Base-by-base conservation (phyloP, 2,329 filamentous ascomycete genomes). In the Geosmithia putterillii region DNA sequence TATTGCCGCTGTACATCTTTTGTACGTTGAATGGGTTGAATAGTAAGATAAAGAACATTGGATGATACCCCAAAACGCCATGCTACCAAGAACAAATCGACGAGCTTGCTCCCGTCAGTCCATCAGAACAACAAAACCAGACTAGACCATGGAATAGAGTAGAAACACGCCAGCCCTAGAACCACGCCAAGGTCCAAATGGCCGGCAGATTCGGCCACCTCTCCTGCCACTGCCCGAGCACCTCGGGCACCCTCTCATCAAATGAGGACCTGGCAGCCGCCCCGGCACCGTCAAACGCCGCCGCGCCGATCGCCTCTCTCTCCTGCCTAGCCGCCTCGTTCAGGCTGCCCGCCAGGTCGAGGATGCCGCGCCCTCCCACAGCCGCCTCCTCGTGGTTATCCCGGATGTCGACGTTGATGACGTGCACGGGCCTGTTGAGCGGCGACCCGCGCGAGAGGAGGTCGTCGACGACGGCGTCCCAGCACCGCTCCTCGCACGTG, bases 331-430 rank as follows among this genome's bases (percentile, higher is more conserved):
- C 92, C 1, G 79, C 85, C 17, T 77, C 74, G 57, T 96, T 96
- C 46, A 98, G 66, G 25, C 79, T 79, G 55, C 90, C 78, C 1
- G 92, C 92, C 32, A 98, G 71, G 56, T 98, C 92, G 34, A 96
- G 71, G 46, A 98, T 98, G 38, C 86, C 92, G 51, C 83, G 79
- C 2, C 92, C 92, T 9, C 92, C 92, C 2, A 95, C 76, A 19
- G 90, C 72, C 1, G 92, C 92, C 63, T 98, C 92, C 60, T 98
- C 90, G 57, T 96, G 92, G 57, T 96, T 98, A 64, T 98, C 92
- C 61, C 85, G 90, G 57, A 98, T 98, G 59, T 98, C 92, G 44
- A 98, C 83, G 54, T 98, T 98, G 70, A 98, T 94, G 45, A 98
- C 86, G 58, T 98, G 92, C 1, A 98, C 92, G 0, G 92, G 89